Base-by-base conservation (phyloP, 2,329 filamentous ascomycete species). In the Pseudogymnoascus sp. region DNA sequence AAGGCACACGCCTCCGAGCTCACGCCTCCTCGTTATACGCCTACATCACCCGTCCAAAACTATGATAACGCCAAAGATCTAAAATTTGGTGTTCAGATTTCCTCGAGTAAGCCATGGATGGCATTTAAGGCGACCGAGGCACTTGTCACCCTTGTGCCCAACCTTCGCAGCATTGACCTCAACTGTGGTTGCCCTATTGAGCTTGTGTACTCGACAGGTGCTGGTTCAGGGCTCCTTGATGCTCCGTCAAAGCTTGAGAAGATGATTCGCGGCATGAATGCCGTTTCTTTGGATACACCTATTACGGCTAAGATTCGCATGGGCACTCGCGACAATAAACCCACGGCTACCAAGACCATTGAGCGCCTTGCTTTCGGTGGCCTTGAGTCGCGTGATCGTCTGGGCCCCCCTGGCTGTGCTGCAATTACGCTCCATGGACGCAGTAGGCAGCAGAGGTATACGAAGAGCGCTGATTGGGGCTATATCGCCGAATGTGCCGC, bases 141-240 rank as follows among this genome's bases (percentile, higher is more conserved):
- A 3, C 77, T 99, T 53, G 87, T 87, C 4, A 81, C 82, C 30
- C 84, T 89, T 65, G 86, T 92, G 62, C 92, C 94, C 2, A 84
- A 91, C 68, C 81, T 99, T 18, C 89, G 94, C 36, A 85, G 96
- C 38, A 89, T 99, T 66, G 94, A 99, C 70, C 79, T 99, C 67
- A 99, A 99, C 78, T 97, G 93, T 69, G 94, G 94, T 47, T 99
- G 94, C 71, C 94, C 94, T 3, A 97, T 99, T 71, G 94, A 99
- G 71, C 84, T 97, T 68, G 87, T 99, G 59, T 97, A 85, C 78
- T 86, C 91, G 68, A 82, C 88, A 50, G 94, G 94, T 58, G 91
- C 90, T 39, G 94, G 94, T 3, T 96, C 93, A 18, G 93, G 90
- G 1, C 83, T 99, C 14, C 85, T 99, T n/a, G 94, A 99, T 69